Evolutionary conservation across 306 rosid genomes (phyloP).

Genomic region (Quercus berberidifolia): DNA sequence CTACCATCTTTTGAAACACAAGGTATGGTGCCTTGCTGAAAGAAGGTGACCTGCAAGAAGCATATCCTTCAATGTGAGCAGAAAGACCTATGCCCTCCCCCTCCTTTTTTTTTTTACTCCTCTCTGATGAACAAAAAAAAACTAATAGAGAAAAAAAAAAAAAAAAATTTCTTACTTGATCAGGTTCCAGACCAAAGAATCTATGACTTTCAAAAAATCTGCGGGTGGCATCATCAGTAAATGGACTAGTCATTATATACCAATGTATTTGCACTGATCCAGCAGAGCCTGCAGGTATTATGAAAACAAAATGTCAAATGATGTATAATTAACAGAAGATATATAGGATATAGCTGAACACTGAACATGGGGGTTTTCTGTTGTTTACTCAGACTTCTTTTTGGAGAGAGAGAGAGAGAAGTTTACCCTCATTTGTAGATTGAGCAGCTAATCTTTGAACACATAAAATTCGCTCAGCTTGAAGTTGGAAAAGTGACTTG

Average conservation of each 20-base stretch:
- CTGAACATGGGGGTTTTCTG: not conserved
- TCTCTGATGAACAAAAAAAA: not conserved
- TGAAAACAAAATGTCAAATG: slow-evolving; percentile 14
- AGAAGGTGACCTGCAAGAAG: slow-evolving; percentile 75
- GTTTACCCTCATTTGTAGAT: slow-evolving; percentile 63
- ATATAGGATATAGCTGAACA: slow-evolving; percentile 7
- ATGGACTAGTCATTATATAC: slow-evolving; percentile 99
- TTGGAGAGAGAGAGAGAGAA: not conserved
- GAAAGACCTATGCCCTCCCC: not conserved
- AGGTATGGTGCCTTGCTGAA: slow-evolving; percentile 96
- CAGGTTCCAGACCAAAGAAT: slow-evolving; percentile 87
- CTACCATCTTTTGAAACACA: slow-evolving; percentile 95
- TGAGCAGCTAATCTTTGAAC: slow-evolving; percentile 85
- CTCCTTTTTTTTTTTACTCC: not conserved
- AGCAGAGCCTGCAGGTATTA: slow-evolving; percentile 51
- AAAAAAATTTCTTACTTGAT: slow-evolving; percentile 52
- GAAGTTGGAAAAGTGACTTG: slow-evolving; percentile 95
- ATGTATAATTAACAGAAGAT: slow-evolving; percentile 21
- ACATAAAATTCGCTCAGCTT: slow-evolving; percentile 96
- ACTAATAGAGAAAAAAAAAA: not conserved
- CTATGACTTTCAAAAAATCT: slow-evolving; percentile 83
- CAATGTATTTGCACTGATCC: slow-evolving; percentile 73
- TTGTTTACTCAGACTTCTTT: not conserved
- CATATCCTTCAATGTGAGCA: slow-evolving; percentile 28
- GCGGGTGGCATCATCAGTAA: slow-evolving; percentile 85